Percentiles rank a stretch among this genome's conserved stretches.
phyloP scores from a whole-genome alignment of 2,329 filamentous ascomycete genomes.

The Aspergillus novoparasiticus region DNA sequence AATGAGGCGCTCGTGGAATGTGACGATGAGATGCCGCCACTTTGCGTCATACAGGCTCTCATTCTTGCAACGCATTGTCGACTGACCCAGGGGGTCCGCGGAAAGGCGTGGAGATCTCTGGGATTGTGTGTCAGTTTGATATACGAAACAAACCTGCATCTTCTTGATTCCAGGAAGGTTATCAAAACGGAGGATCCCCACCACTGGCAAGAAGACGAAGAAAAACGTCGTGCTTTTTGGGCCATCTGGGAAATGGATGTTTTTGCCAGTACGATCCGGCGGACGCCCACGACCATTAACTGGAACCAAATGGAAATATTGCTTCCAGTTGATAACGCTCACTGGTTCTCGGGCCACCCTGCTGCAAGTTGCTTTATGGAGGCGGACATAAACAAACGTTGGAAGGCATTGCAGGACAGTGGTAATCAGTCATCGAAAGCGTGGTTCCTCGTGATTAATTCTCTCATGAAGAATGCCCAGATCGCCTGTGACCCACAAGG shows the following conservation, averaged over 20 bases:
- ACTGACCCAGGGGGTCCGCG: constrained; percentile 39
- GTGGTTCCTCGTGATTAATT: constrained; percentile 46
- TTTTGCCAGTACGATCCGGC: constrained; percentile 44
- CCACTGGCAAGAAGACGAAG: too few species aligned
- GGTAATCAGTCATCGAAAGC: constrained; percentile 39
- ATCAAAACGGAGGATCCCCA: too few species aligned
- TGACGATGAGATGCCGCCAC: constrained; percentile 34
- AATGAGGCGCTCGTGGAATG: constrained; percentile 26
- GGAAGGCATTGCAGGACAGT: constrained; percentile 33
- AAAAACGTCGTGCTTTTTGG: constrained; percentile 43
- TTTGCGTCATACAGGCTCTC: constrained; percentile 41
- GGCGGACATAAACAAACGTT: constrained; percentile 32
- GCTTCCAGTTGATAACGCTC: constrained; percentile 39
- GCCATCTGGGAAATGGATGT: constrained; percentile 50
- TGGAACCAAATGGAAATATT: constrained; percentile 39
- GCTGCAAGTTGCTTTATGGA: constrained; percentile 32
- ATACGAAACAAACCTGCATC: constrained; percentile 35
- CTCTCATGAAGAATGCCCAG: constrained; percentile 43
- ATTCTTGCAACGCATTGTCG: constrained; percentile 39
- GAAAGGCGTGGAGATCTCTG: constrained; percentile 39
- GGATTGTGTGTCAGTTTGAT: constrained; percentile 32
- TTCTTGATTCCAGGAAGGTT: too few species aligned
- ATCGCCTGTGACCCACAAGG: constrained; percentile 5
- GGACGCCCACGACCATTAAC: constrained; percentile 40
- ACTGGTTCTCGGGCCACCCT: constrained; percentile 34